Base-by-base conservation (phyloP, 2,329 filamentous ascomycete genomes). In the Cladosporium sp. region DNA sequence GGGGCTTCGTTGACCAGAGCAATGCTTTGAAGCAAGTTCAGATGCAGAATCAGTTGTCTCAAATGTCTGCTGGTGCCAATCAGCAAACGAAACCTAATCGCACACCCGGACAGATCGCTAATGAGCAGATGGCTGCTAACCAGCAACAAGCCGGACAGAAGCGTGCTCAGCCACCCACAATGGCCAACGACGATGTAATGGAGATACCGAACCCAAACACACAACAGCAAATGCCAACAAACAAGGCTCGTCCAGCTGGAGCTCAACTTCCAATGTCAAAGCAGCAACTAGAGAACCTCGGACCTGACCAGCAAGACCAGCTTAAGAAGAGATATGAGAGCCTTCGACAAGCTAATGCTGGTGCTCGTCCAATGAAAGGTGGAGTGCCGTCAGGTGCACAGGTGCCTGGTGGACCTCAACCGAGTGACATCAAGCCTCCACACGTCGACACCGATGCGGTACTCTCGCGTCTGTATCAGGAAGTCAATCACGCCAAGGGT, bases 371-470 rank as follows among this genome's bases (percentile, higher is more conserved):
- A 5, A 34, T 39, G 42, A 42, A 56, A 28, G 54, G 25, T 17
- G 52, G 42, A 17, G 34, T 49, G n/a, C 30, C 52, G 5, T 3
- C 52, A 20, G 20, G 42, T 25, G 15, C 20, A n/a, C 43, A 42
- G 25, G 17, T 30, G 2, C 28, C 38, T 14, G 30, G 19, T 5
- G 42, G 11, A 34, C 30, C 72, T 9, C 75, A 71, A 52, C 76
- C 78, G 20, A 77, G 79, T 61, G 67, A 73, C 14, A 60, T 69
- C n/a, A 76, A 78, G 57, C 69, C 70, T 43, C 67, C 66, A 9
- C 73, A 66, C 49, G 67, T 59, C 58, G 61, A 61, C 15, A 52
- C 28, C 14, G 56, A 59, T n/a, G 51, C 42, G 3, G 39, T 20
- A 8, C 30, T 59, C n/a, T 28, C 52, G 45, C 47, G 56, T 17